Percentiles rank a stretch among this genome's conserved stretches.
These are phyloP conservation scores for Quercus aquifolioides DNA, from an alignment of 306 rosid genomes.

Conservation along the genomic window DNA sequence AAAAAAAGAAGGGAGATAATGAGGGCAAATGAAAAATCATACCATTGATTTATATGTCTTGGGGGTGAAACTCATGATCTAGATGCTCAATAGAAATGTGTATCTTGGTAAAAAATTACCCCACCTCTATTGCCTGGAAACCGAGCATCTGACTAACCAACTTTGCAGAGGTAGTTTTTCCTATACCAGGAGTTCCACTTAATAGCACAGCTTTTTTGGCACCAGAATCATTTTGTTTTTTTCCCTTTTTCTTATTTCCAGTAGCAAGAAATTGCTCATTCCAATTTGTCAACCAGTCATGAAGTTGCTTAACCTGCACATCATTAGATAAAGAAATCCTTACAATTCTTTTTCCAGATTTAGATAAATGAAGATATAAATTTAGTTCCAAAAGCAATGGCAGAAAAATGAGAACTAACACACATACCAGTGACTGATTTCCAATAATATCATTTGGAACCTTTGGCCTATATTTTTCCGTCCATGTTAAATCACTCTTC, in stretches of 20 bases:
- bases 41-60: not conserved
- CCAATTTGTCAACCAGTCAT: conserved; percentile 87
- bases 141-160: conserved; percentile 89
- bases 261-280: conserved; percentile 65
- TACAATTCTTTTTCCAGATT: conserved; percentile 13
- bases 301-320: conserved; percentile 81
- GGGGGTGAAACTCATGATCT: not conserved
- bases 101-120: conserved; percentile 13
- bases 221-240: conserved; percentile 57
- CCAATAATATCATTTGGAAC: conserved; percentile 73
- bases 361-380: conserved; percentile 10
- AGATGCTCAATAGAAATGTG: not conserved
- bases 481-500: conserved; percentile 59
- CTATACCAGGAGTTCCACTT: conserved; percentile 97
- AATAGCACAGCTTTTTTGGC: conserved; percentile 76
- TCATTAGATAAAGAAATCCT: conserved; percentile 29
- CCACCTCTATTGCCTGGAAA: conserved; percentile 83
- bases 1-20: conserved; percentile 12
- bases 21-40: conserved; percentile 6
- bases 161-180: conserved; percentile 97
- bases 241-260: conserved; percentile 56
- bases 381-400: not conserved
- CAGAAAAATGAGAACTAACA: conserved; percentile 24
- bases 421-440: conserved; percentile 84
- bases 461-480: conserved; percentile 83